Evolutionary conservation across 768 basidiomycete genomes (phyloP).

Genomic region (Amyloporia xantha): DNA sequence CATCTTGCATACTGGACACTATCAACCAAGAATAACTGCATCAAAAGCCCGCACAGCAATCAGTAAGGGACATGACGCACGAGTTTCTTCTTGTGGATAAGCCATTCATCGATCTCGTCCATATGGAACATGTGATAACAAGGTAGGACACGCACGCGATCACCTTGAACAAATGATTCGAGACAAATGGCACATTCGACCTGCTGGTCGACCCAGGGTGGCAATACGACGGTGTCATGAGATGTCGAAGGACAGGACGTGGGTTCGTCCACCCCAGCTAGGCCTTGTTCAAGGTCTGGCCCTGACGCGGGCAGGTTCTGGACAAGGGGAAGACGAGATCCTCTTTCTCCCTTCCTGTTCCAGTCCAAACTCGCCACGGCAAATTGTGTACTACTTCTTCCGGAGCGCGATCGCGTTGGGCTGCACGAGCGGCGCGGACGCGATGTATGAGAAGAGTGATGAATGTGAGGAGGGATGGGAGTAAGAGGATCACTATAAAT

Average conservation of each 20-base stretch:
- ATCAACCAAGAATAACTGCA: conserved; percentile 8
- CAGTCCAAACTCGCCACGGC: conserved; percentile 81
- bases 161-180: conserved; percentile 78
- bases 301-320: conserved; percentile 5
- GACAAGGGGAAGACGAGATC: conserved; percentile 22
- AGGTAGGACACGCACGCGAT: conserved; percentile 85
- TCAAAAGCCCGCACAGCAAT: conserved; percentile 1
- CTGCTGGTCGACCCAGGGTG: conserved; percentile 77
- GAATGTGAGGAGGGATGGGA: conserved; percentile 86
- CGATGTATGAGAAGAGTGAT: conserved; percentile 87
- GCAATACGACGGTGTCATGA: conserved; percentile 27
- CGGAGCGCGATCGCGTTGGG: conserved; percentile 78
- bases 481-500: conserved; percentile 79
- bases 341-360: conserved; percentile 75
- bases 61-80: conserved; percentile 40
- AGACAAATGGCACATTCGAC: conserved; percentile 92
- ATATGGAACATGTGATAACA: conserved; percentile 96
- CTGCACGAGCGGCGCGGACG: conserved; percentile 74
- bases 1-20: conserved; percentile 92
- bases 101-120: conserved; percentile 87
- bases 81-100: conserved; percentile 87
- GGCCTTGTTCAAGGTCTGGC: conserved; percentile 17
- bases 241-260: conserved; percentile 14
- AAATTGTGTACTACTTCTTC: conserved; percentile 72
- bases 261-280: conserved; percentile 2